Conservation (phyloP, 2,329 filamentous ascomycete genomes). For the Orbilia quercus region DNA sequence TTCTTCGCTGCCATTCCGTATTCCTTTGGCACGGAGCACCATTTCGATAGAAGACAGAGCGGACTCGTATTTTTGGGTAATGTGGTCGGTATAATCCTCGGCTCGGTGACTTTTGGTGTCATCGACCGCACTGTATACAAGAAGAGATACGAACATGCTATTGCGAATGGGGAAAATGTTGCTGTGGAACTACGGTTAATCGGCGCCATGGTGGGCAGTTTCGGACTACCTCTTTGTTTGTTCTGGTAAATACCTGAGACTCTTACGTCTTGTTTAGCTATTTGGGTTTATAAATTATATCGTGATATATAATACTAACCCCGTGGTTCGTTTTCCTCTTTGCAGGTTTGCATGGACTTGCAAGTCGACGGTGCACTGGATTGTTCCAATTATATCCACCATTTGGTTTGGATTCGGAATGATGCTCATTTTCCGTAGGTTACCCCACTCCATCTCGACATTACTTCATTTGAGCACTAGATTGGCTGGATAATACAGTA, state of each 20-base stretch:
- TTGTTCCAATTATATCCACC: slow-evolving; percentile 67
- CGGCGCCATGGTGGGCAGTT: slow-evolving; percentile 70
- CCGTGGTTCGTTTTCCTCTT: slow-evolving; percentile 10
- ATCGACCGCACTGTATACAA: slow-evolving; percentile 58
- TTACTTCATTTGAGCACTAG: slow-evolving; percentile 18
- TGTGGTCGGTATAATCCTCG: slow-evolving; percentile 57
- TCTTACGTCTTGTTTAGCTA: not conserved
- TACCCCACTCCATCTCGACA: slow-evolving; percentile 6
- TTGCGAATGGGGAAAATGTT: slow-evolving; percentile 47
- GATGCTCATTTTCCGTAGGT: slow-evolving; percentile 70
- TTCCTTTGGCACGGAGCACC: slow-evolving; percentile 57
- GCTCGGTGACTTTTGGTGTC: slow-evolving; percentile 56
- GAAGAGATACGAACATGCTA: slow-evolving; percentile 54
- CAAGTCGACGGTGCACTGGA: slow-evolving; percentile 66
- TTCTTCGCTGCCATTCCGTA: slow-evolving; percentile 68
- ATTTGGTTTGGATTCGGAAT: slow-evolving; percentile 72
- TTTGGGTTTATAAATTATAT: not conserved
- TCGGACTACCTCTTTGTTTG: slow-evolving; percentile 68
- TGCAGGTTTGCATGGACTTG: slow-evolving; percentile 70
- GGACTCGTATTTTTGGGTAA: slow-evolving; percentile 58
- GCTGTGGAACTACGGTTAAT: slow-evolving; percentile 71
- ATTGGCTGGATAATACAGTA: slow-evolving; percentile 24
- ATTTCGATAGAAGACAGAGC: slow-evolving; percentile 57
- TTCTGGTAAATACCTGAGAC: slow-evolving; percentile 65
- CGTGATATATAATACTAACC: slow-evolving; percentile 23